Percentiles rank a stretch among this genome's conserved stretches.
phyloP scores from a whole-genome alignment of 2,329 filamentous ascomycete genomes.

The Monilinia fructigena region DNA sequence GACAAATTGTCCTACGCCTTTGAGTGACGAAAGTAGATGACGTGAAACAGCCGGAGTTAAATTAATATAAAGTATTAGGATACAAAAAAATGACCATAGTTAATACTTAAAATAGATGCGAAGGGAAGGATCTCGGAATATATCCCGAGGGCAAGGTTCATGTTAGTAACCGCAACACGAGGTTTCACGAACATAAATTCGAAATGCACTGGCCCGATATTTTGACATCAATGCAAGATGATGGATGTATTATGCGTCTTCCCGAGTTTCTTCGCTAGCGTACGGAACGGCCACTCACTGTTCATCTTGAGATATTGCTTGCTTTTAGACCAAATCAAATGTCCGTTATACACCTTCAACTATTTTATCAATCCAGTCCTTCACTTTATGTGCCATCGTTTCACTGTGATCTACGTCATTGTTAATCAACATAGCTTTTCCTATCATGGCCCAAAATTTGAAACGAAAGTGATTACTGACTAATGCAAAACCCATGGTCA shows the following conservation, averaged over 20 bases:
- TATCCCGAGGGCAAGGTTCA: not conserved
- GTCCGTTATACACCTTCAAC: conserved; percentile 19
- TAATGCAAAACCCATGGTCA: conserved; percentile 61
- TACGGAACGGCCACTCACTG: too few relatives aligned
- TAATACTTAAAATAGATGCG: not conserved
- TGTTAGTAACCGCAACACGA: not conserved
- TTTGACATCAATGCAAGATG: not conserved
- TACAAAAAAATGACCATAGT: not conserved
- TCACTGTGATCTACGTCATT: conserved; percentile 47
- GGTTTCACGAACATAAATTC: not conserved
- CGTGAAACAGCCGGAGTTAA: not conserved
- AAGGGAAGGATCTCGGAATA: not conserved
- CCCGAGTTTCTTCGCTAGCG: not conserved
- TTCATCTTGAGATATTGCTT: not conserved
- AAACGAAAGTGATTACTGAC: conserved; percentile 41
- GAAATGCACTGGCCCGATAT: not conserved
- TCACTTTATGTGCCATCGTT: conserved; percentile 50
- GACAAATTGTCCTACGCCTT: not conserved
- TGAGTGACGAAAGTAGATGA: too few relatives aligned
- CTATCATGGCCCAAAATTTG: fast-evolving
- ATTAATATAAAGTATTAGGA: not conserved
- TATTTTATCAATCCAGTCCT: conserved; percentile 40
- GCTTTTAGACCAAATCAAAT: not conserved
- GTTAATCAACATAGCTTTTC: not conserved
- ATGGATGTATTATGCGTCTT: not conserved